Conservation (phyloP, 148 eudicot species). For the Nyssa sinensis region DNA sequence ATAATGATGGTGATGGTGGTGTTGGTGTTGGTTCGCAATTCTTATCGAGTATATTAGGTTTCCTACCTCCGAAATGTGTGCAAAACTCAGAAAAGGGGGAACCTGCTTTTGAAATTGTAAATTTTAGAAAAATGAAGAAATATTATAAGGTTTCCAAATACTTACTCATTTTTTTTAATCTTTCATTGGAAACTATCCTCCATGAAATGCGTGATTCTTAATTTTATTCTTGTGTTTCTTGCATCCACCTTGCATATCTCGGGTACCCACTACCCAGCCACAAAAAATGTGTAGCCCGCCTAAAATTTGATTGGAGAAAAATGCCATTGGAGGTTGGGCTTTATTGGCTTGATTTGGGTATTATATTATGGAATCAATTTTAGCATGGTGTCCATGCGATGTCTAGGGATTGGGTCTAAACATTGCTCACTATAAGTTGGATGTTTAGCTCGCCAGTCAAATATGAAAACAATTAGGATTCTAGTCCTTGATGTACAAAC, state of each 20-base stretch:
- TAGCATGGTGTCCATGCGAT: no score
- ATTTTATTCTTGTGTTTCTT: neutral
- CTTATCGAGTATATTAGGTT: neutral
- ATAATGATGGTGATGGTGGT: no score
- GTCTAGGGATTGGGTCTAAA: no score
- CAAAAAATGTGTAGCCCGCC: no score
- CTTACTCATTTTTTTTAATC: no score
- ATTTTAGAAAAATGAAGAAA: neutral
- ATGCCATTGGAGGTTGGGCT: no score
- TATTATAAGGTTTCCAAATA: neutral
- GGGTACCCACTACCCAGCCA: neutral
- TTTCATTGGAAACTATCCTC: neutral
- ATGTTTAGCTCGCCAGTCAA: neutral
- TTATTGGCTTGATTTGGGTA: no score
- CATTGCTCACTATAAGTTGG: neutral
- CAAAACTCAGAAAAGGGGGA: neutral
- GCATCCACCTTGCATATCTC: neutral
- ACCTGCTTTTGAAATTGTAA: neutral
- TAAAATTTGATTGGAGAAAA: no score
- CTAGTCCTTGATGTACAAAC: neutral
- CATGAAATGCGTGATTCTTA: no score
- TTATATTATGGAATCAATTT: no score
- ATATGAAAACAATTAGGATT: neutral
- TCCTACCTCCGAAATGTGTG: no score
- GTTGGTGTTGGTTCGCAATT: no score